phyloP scores from a whole-genome alignment of 2,329 filamentous ascomycete species.

The Sclerotinia sclerotiorum region DNA sequence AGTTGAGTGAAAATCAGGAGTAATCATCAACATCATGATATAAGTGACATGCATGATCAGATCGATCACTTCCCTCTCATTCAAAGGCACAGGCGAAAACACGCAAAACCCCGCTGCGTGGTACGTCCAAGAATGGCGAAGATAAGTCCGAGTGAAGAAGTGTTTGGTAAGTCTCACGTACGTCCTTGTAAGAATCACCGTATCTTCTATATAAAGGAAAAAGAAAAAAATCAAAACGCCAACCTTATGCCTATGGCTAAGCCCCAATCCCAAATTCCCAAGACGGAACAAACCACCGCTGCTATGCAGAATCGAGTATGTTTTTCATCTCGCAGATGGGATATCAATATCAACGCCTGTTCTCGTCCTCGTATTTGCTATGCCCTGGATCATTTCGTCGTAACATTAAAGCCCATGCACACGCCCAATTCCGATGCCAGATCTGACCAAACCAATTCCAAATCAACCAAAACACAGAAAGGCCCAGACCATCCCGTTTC shows the following conservation, averaged over 20 bases:
- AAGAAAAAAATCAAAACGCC: not conserved
- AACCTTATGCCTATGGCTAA: not conserved
- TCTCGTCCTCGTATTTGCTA: not conserved
- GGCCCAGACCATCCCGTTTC: not conserved
- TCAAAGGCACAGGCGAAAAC: not conserved
- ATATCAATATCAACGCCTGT: slow-evolving; percentile 15
- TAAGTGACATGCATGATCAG: not conserved
- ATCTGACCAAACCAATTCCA: not conserved
- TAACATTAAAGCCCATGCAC: not conserved
- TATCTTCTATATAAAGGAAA: not conserved
- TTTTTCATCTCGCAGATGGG: slow-evolving; percentile 12
- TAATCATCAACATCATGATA: not conserved
- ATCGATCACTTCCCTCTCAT: not conserved
- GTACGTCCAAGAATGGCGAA: not conserved
- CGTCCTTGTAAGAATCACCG: not conserved
- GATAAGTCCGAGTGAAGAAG: not conserved
- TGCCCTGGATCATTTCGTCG: slow-evolving; percentile 4
- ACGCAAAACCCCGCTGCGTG: not conserved
- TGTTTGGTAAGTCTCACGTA: not conserved
- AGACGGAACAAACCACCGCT: slow-evolving; percentile 7
- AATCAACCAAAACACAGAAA: slow-evolving; percentile 8
- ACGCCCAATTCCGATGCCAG: not conserved
- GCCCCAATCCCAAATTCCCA: not conserved
- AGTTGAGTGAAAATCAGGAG: not conserved
- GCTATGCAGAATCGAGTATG: slow-evolving; percentile 15